Conservation (phyloP, 2,329 filamentous ascomycete genomes). For the Aspergillus japonicus region DNA sequence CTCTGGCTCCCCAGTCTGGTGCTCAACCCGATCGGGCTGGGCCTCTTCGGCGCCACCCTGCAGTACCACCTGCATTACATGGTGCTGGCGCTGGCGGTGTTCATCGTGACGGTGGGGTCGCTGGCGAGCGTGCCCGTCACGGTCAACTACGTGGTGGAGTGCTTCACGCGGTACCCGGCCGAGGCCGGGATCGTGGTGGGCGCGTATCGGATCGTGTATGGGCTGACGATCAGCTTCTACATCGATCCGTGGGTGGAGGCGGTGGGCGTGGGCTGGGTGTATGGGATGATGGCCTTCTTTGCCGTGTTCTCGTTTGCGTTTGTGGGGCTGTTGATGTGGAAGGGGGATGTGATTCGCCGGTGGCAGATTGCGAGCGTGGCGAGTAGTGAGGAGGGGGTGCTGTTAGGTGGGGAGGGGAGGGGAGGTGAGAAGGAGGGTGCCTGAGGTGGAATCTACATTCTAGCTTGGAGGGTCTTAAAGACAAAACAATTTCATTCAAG, state of each 20-base stretch:
- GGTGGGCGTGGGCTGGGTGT: slow-evolving; percentile 37
- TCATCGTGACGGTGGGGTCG: slow-evolving; percentile 36
- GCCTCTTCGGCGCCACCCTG: slow-evolving; percentile 38
- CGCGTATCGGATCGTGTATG: slow-evolving; percentile 31
- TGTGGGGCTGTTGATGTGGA: slow-evolving; percentile 3
- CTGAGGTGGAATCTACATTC: background rate
- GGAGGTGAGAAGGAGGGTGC: background rate
- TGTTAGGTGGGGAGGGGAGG: background rate
- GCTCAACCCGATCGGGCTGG: slow-evolving; percentile 31
- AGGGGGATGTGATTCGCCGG: slow-evolving; percentile 10
- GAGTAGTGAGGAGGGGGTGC: background rate
- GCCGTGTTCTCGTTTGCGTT: slow-evolving; percentile 16
- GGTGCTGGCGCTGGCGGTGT: slow-evolving; percentile 37
- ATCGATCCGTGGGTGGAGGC: slow-evolving; percentile 34
- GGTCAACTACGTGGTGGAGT: slow-evolving; percentile 29
- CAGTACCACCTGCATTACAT: slow-evolving; percentile 40
- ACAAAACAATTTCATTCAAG: too few species aligned
- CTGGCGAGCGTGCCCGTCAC: slow-evolving; percentile 27
- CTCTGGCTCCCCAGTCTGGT: slow-evolving; percentile 30
- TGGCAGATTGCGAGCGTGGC: slow-evolving; percentile 5
- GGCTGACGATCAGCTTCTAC: slow-evolving; percentile 38
- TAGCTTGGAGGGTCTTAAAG: too few species aligned
- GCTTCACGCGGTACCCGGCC: slow-evolving; percentile 37
- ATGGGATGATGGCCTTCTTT: slow-evolving; percentile 41
- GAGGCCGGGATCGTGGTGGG: slow-evolving; percentile 27